Conservation (phyloP, 495 filamentous ascomycete species). For the Parathielavia appendiculata region DNA sequence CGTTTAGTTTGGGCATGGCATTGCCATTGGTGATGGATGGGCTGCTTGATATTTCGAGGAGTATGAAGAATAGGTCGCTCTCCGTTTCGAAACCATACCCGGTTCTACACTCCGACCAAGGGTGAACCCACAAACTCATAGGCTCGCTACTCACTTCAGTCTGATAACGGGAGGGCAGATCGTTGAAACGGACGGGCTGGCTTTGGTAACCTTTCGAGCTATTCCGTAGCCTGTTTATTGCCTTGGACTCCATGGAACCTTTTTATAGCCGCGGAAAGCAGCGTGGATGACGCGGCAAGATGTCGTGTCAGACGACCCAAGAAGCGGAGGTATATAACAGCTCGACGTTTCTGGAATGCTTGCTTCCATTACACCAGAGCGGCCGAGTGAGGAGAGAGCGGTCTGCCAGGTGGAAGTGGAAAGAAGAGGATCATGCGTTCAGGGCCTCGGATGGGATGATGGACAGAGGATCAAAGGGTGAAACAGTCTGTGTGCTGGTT, state of each 20-base stretch:
- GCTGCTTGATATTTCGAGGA: background rate
- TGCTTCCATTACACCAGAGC: background rate
- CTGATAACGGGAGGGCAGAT: too few relatives aligned
- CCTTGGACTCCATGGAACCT: too few relatives aligned
- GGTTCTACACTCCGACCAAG: background rate
- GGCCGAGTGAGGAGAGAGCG: background rate
- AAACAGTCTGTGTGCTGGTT: background rate
- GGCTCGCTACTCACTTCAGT: background rate
- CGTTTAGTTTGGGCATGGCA: background rate
- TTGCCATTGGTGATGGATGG: slow-evolving; percentile 17
- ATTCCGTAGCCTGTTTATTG: background rate
- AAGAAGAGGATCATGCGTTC: slow-evolving; percentile 1
- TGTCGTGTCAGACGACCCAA: too few relatives aligned
- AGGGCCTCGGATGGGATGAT: background rate
- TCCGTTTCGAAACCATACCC: background rate
- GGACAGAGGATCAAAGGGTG: background rate
- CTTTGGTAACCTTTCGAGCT: background rate
- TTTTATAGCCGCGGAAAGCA: too few relatives aligned
- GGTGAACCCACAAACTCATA: too few relatives aligned
- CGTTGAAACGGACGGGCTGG: background rate
- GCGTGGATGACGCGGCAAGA: too few relatives aligned
- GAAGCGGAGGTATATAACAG: too few relatives aligned
- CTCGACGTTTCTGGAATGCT: too few relatives aligned
- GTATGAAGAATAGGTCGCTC: background rate
- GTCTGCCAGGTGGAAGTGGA: background rate